These are phyloP conservation scores for Neofusicoccum parvum DNA, from an alignment of 2,329 filamentous ascomycete genomes.

Conservation along the genomic window DNA sequence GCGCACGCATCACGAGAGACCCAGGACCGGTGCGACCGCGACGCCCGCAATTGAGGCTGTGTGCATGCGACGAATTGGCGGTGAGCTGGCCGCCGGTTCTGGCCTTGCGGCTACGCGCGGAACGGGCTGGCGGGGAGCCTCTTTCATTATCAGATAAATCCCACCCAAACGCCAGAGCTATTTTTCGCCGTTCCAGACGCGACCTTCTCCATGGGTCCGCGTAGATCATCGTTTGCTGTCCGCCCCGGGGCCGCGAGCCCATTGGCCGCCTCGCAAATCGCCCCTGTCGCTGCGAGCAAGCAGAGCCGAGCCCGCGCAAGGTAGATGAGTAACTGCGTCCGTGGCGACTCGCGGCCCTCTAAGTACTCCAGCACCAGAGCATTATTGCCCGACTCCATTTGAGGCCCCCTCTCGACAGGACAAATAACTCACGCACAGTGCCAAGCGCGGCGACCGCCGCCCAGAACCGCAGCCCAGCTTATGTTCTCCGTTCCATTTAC, in stretches of 20 bases:
- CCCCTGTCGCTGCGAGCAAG: constrained; percentile 6
- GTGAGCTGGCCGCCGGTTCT: neutral
- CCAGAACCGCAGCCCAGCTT: neutral
- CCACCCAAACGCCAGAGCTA: neutral
- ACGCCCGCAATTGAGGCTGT: constrained; percentile 14
- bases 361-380: neutral
- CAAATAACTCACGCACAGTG: neutral
- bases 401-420: too few relatives aligned
- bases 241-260: neutral
- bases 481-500: constrained; percentile 5
- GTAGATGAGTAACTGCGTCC: neutral
- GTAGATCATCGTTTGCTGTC: constrained; percentile 1
- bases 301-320: constrained; percentile 8
- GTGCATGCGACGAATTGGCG: constrained; percentile 9
- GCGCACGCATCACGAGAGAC: constrained; percentile 13
- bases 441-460: constrained; percentile 13
- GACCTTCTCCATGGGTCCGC: neutral
- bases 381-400: neutral
- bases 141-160: neutral
- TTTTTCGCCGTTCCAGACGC: constrained; percentile 10
- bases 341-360: neutral
- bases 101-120: constrained; percentile 8
- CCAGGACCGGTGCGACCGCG: neutral
- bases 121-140: neutral
- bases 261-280: constrained; percentile 5